Conservation (phyloP, 495 filamentous ascomycete species). For the Choiromyces venosus region DNA sequence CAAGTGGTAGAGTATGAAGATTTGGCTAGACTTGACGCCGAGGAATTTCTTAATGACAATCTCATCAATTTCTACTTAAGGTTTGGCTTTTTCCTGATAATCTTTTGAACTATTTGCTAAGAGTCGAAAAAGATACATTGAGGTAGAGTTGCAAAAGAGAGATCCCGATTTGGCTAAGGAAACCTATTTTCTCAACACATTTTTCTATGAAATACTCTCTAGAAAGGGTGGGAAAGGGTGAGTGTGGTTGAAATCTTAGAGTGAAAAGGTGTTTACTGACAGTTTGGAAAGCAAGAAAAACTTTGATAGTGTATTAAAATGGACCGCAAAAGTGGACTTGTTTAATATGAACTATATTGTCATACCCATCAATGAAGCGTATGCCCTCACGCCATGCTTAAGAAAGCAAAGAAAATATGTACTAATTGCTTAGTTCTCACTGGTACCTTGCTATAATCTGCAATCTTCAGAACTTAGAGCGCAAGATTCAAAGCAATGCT, state of each 20-base stretch:
- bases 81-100: conserved; percentile 13
- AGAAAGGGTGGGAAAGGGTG: conserved; percentile 52
- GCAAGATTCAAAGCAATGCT: conserved; percentile 39
- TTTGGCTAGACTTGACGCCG: conserved; percentile 70
- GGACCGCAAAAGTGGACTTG: conserved; percentile 82
- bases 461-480: conserved; percentile 61
- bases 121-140: conserved; percentile 50
- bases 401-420: background rate
- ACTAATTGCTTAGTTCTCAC: conserved; percentile 50
- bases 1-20: conserved; percentile 73
- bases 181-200: conserved; percentile 85
- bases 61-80: conserved; percentile 80
- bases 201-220: conserved; percentile 75
- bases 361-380: conserved; percentile 79
- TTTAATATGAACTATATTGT: conserved; percentile 83
- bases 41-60: conserved; percentile 89
- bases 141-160: conserved; percentile 56
- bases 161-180: conserved; percentile 55
- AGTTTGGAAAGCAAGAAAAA: conserved; percentile 28
- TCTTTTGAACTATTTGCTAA: conserved; percentile 25
- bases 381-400: background rate
- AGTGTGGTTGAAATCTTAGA: conserved; percentile 49
- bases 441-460: conserved; percentile 97
- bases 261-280: conserved; percentile 49
- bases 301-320: conserved; percentile 66